Percentiles rank a stretch among this genome's conserved stretches.
phyloP scores from a whole-genome alignment of 2,329 filamentous ascomycete species.

The Ophiostoma piceae region DNA sequence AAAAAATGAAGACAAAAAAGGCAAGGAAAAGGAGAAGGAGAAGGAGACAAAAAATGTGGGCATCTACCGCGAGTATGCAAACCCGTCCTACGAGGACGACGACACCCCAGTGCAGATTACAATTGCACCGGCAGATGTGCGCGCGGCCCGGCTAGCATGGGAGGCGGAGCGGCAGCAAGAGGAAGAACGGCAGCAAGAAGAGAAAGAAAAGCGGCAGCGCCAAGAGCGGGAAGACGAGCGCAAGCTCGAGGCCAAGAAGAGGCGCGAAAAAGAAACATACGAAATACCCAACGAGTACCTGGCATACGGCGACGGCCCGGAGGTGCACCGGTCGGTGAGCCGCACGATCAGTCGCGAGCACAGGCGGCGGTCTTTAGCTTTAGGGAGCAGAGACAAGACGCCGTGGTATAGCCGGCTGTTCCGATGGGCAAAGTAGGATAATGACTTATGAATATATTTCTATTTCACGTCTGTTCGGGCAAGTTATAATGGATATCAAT shows the following conservation, averaged over 20 bases:
- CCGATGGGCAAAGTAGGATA: not conserved
- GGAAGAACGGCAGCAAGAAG: not conserved
- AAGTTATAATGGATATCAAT: not conserved
- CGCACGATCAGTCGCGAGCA: not conserved
- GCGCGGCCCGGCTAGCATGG: not conserved
- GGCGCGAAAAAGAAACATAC: not conserved
- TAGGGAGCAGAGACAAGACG: not conserved
- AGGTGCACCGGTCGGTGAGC: not conserved
- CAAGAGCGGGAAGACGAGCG: not conserved
- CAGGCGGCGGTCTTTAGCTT: not conserved
- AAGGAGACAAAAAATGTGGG: not conserved
- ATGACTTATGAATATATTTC: no score
- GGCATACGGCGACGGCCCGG: slow-evolving; percentile 22
- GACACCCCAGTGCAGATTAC: not conserved
- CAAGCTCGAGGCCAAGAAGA: not conserved
- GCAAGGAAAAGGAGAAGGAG: not conserved
- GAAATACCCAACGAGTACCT: not conserved
- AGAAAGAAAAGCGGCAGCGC: no score
- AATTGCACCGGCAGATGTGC: not conserved
- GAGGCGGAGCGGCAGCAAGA: not conserved
- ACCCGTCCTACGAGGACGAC: no score
- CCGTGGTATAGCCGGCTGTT: not conserved
- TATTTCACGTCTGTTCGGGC: no score
- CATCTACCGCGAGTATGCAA: not conserved
- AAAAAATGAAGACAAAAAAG: not conserved